phyloP scores from a whole-genome alignment of 345 rosid species.

The Aquilaria sinensis region DNA sequence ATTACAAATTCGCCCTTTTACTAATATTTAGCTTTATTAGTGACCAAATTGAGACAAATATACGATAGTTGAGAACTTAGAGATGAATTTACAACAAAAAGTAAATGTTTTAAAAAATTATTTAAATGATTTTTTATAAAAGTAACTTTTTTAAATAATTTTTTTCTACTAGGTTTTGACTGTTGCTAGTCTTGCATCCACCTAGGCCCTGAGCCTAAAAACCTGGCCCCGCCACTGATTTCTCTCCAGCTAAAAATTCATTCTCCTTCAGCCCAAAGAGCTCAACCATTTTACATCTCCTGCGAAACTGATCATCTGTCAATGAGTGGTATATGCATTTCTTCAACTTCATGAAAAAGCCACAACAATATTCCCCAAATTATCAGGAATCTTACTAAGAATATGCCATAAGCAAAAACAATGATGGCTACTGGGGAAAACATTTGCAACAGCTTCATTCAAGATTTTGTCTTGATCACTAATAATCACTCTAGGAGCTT shows the following conservation, averaged over 20 bases:
- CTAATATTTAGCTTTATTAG: too few species aligned
- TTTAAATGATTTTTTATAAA: too few species aligned
- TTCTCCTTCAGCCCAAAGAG: conserved; percentile 10
- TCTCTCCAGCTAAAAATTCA: neutral
- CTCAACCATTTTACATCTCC: conserved; percentile 13
- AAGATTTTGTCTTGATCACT: conserved; percentile 10
- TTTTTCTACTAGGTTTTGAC: too few species aligned
- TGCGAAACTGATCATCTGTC: conserved; percentile 6
- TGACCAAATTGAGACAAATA: too few species aligned
- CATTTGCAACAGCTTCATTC: conserved; percentile 13
- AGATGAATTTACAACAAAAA: too few species aligned
- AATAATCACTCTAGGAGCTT: conserved; percentile 12
- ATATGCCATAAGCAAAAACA: conserved; percentile 14
- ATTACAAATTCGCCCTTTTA: too few species aligned
- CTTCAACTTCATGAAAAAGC: conserved; percentile 10
- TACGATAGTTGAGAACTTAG: too few species aligned
- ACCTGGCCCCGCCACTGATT: too few species aligned
- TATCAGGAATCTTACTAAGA: conserved; percentile 9
- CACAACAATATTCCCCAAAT: conserved; percentile 1
- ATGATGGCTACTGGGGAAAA: conserved; percentile 3
- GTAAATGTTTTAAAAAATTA: too few species aligned
- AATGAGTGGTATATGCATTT: conserved; percentile 10
- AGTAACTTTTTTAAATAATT: too few species aligned
- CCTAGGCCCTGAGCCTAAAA: too few species aligned
- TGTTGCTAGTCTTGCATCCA: too few species aligned